A percentile compares a stretch with the other conserved stretches of the same genome.
Conservation (phyloP, 768 basidiomycete genomes). For the Rhodotorula toruloides region DNA sequence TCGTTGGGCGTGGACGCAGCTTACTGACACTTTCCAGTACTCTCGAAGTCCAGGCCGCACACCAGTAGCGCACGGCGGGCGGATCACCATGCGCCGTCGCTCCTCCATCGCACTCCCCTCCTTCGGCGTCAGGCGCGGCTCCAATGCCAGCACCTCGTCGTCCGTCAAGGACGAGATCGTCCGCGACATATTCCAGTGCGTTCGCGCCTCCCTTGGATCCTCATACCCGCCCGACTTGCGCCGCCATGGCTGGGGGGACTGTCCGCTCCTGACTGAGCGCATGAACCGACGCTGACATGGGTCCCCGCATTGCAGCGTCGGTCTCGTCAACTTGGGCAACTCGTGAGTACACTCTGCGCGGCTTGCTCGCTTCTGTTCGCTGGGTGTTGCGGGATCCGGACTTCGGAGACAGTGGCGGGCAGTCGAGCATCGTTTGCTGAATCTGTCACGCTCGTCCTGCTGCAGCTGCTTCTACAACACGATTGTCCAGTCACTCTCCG, state of each 20-base stretch:
- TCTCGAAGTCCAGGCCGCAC: background rate
- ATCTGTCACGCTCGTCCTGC: background rate
- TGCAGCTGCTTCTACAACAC: conserved; percentile 92
- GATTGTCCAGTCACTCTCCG: conserved; percentile 69
- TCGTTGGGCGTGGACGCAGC: too few relatives aligned
- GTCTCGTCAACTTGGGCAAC: conserved; percentile 47
- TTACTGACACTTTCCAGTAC: too few relatives aligned
- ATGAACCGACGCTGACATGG: background rate
- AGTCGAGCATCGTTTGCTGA: too few relatives aligned
- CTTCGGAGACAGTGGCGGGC: background rate
- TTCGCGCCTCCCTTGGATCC: background rate
- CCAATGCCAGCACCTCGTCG: conserved; percentile 1
- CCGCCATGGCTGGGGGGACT: background rate
- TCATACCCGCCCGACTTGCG: background rate
- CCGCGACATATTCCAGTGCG: conserved; percentile 33
- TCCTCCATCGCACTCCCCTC: conserved; percentile 21
- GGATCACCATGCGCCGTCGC: conserved; percentile 8
- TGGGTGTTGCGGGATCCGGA: background rate
- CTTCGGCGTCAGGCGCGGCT: conserved; percentile 11
- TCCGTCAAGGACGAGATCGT: conserved; percentile 20
- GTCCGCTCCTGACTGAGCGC: background rate
- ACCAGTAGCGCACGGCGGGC: background rate
- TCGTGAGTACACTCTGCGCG: conserved; percentile 11
- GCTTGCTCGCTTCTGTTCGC: background rate
- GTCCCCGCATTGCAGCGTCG: conserved; percentile 17